Percentiles rank a stretch among this genome's conserved stretches.
phyloP scores from a whole-genome alignment of 139 green algal species.

The Mesostigma viride region DNA sequence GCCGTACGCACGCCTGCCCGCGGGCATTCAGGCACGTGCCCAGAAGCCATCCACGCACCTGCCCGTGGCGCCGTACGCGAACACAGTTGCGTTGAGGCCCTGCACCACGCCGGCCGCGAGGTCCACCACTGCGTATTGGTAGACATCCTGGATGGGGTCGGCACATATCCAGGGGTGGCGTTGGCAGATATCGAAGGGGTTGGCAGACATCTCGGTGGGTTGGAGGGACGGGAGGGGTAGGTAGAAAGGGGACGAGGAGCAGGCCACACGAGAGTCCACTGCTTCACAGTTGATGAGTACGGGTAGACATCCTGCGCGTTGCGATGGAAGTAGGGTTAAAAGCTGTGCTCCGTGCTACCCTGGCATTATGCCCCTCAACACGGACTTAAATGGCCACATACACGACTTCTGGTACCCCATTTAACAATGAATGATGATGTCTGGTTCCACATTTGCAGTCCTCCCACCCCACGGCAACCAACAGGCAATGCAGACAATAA shows the following conservation, averaged over 20 bases:
- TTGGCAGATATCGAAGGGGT: background rate
- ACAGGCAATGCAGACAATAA: background rate
- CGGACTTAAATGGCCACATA: background rate
- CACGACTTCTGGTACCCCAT: background rate
- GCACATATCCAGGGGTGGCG: background rate
- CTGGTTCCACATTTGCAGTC: background rate
- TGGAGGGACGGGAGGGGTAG: background rate
- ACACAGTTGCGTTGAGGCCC: slow-evolving; percentile 22
- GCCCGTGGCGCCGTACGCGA: slow-evolving; percentile 29
- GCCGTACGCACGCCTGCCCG: background rate
- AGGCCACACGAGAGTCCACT: background rate
- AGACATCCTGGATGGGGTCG: slow-evolving; percentile 5
- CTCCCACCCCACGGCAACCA: too few relatives aligned
- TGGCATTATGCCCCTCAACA: background rate
- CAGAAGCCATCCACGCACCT: background rate
- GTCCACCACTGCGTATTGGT: slow-evolving; percentile 11
- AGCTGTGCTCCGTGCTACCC: too few relatives aligned
- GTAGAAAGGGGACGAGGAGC: background rate
- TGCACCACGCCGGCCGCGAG: slow-evolving; percentile 10
- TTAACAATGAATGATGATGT: background rate
- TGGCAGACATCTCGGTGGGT: background rate
- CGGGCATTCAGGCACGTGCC: background rate
- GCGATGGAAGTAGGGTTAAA: too few relatives aligned
- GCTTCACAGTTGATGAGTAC: background rate
- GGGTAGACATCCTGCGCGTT: background rate